Conservation (phyloP, 306 rosid genomes). For the Citrullus mucosospermus region DNA sequence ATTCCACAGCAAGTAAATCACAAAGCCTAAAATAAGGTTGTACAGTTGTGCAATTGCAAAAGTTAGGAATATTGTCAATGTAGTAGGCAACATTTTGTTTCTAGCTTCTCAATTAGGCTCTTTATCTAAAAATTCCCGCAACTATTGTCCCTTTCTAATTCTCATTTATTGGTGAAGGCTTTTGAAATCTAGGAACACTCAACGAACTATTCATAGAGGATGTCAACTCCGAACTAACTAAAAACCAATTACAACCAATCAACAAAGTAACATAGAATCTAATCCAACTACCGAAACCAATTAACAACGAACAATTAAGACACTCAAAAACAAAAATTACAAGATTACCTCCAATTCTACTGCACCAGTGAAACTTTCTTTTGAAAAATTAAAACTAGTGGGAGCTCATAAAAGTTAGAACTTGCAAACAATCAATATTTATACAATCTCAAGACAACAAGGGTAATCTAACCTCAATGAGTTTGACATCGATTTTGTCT, state of each 20-base stretch:
- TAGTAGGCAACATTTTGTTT: neutral
- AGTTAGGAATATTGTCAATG: neutral
- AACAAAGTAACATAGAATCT: neutral
- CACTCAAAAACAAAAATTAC: neutral
- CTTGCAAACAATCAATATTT: neutral
- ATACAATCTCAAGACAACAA: neutral
- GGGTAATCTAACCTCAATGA: constrained; percentile 55
- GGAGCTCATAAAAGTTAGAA: neutral
- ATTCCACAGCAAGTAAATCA: neutral
- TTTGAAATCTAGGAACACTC: neutral
- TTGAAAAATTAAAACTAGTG: neutral
- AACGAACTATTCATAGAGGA: neutral
- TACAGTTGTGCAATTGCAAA: neutral
- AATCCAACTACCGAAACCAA: neutral
- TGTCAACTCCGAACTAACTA: neutral
- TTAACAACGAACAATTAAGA: neutral
- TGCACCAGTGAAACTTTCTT: neutral
- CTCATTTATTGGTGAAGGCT: neutral
- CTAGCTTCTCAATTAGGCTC: neutral
- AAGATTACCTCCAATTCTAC: neutral
- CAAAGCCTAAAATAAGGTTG: neutral
- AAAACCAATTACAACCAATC: neutral
- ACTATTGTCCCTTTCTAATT: neutral
- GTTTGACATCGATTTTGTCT: constrained; percentile 82
- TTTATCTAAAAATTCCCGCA: neutral